A percentile compares a stretch with the other conserved stretches of the same genome.
Conservation (phyloP, 2,329 filamentous ascomycete species). For the Cercospora berteroae region DNA sequence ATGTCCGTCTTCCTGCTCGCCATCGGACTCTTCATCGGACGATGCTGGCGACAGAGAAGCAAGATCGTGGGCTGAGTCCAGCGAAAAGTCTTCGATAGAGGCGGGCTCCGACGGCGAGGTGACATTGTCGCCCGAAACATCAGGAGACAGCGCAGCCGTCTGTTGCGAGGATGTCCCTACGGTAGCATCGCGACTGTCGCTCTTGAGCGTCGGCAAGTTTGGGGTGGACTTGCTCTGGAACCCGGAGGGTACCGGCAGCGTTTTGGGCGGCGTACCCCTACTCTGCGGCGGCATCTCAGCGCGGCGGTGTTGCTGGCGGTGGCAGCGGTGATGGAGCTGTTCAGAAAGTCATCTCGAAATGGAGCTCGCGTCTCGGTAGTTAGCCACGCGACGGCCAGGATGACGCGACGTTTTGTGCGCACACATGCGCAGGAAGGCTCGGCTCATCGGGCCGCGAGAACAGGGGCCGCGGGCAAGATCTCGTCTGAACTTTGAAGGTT, state of each 20-base stretch:
- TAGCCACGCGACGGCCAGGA: not conserved
- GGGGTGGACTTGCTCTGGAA: conserved; percentile 50
- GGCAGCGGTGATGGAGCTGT: not conserved
- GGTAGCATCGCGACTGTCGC: conserved; percentile 24
- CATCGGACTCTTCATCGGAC: conserved; percentile 28
- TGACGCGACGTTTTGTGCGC: not conserved
- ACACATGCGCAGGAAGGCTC: no score
- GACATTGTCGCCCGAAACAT: conserved; percentile 29
- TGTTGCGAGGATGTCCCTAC: conserved; percentile 19
- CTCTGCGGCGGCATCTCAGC: conserved; percentile 40
- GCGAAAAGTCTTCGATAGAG: conserved; percentile 41
- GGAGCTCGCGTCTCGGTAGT: not conserved
- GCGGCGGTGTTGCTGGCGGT: not conserved
- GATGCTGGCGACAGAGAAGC: conserved; percentile 32
- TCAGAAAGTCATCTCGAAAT: not conserved
- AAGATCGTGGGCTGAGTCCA: conserved; percentile 32
- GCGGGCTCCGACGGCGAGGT: conserved; percentile 42
- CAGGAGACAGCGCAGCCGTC: conserved; percentile 17
- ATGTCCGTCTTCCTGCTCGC: conserved; percentile 34
- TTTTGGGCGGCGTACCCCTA: conserved; percentile 38
- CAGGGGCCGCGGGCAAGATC: not conserved
- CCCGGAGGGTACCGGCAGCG: conserved; percentile 36
- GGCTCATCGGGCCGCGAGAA: not conserved
- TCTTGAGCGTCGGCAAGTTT: conserved; percentile 44
- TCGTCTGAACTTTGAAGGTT: no score